A percentile compares a stretch with the other conserved stretches of the same genome.
Evolutionary conservation across 208 protist species (phyloP).

Genomic region (Acanthamoeba pearcei): DNA sequence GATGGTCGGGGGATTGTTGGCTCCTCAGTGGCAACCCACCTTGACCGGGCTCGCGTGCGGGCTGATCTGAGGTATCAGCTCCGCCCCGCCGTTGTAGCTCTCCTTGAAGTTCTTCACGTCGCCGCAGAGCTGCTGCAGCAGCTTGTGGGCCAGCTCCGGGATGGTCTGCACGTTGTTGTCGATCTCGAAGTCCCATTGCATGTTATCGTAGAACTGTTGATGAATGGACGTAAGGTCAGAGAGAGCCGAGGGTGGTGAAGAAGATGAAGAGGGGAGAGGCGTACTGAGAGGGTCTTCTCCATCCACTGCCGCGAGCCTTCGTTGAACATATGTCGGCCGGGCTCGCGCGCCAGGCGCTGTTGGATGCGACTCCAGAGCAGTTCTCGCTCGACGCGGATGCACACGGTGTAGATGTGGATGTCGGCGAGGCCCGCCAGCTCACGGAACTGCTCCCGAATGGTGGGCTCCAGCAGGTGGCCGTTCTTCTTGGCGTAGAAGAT

Average conservation of each 20-base stretch:
- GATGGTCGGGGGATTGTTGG: too few relatives aligned
- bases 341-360: slow-evolving; percentile 9
- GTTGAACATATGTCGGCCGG: slow-evolving; percentile 38
- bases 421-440: slow-evolving; percentile 48
- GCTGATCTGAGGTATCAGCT: background rate
- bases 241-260: background rate
- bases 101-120: slow-evolving; percentile 63
- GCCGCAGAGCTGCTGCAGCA: slow-evolving; percentile 29
- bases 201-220: slow-evolving; percentile 49
- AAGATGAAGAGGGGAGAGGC: background rate
- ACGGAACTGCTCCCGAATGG: slow-evolving; percentile 1
- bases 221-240: too few relatives aligned
- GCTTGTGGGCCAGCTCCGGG: slow-evolving; percentile 63
- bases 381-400: slow-evolving; percentile 14
- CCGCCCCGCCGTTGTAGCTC: background rate
- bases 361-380: slow-evolving; percentile 69
- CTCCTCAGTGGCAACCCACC: slow-evolving; percentile 27
- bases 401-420: slow-evolving; percentile 74
- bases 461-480: slow-evolving; percentile 45
- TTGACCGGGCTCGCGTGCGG: background rate
- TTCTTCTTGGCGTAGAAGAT: slow-evolving; percentile 62
- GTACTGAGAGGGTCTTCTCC: slow-evolving; percentile 58
- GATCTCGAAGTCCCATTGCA: slow-evolving; percentile 67
- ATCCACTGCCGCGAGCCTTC: slow-evolving; percentile 71
- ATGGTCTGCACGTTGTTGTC: slow-evolving; percentile 74